Conservation (phyloP, 1,284 basidiomycete species). For the Ustilago curta region DNA sequence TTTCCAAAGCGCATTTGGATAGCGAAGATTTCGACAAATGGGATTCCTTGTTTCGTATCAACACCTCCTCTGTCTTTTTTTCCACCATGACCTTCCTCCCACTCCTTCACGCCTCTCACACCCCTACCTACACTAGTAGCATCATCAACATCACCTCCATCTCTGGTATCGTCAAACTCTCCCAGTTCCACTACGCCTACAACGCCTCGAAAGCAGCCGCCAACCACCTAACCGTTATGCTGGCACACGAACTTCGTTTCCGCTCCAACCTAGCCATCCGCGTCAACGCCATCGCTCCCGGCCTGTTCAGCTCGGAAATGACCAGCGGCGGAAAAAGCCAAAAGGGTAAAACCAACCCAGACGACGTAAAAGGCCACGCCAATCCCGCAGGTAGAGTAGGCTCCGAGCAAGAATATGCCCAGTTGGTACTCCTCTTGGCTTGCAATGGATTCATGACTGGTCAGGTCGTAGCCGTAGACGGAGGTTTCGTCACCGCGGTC, state of each 20-base stretch:
- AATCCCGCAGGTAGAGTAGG: constrained; percentile 59
- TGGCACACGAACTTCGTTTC: constrained; percentile 57
- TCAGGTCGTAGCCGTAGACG: constrained; percentile 56
- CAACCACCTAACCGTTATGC: constrained; percentile 58
- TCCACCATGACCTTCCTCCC: constrained; percentile 61
- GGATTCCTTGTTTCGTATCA: constrained; percentile 49
- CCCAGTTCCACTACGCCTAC: constrained; percentile 59
- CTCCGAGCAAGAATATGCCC: constrained; percentile 50
- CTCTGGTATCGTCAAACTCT: constrained; percentile 47
- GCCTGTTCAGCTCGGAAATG: constrained; percentile 59
- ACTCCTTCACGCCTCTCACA: constrained; percentile 36
- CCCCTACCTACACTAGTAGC: constrained; percentile 6
- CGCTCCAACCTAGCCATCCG: constrained; percentile 28
- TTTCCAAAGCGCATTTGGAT: constrained; percentile 33
- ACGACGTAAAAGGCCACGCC: constrained; percentile 28
- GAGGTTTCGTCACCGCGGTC: constrained; percentile 55
- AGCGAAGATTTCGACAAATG: constrained; percentile 48
- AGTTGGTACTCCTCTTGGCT: constrained; percentile 51
- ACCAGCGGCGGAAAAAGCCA: constrained; percentile 31
- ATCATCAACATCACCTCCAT: constrained; percentile 61
- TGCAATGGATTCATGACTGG: constrained; percentile 56
- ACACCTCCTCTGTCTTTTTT: constrained; percentile 55
- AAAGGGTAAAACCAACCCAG: constrained; percentile 29
- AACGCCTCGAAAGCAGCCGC: constrained; percentile 62
- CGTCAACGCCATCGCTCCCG: constrained; percentile 62